These are phyloP conservation scores for Ciborinia camelliae DNA, from an alignment of 2,329 filamentous ascomycete genomes.

Conservation along the genomic window DNA sequence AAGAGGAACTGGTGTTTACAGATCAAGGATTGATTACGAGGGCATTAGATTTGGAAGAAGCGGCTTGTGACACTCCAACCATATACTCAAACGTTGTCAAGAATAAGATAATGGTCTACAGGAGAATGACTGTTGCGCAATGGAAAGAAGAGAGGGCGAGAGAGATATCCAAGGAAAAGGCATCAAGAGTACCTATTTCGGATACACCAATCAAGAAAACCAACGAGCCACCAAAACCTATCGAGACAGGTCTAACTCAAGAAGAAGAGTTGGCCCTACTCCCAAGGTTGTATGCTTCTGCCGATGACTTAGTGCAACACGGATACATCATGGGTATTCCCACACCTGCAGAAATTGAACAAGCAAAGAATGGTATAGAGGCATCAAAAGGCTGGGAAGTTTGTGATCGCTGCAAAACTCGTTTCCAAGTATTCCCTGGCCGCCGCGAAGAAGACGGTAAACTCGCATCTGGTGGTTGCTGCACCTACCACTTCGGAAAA, in stretches of 20 bases:
- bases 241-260: conserved; percentile 67
- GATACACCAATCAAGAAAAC: conserved; percentile 34
- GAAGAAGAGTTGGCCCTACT: conserved; percentile 67
- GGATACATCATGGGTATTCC: conserved; percentile 75
- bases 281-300: conserved; percentile 58
- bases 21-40: conserved; percentile 65
- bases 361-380: conserved; percentile 61
- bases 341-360: conserved; percentile 60
- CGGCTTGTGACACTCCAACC: conserved; percentile 61
- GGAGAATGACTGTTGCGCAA: conserved; percentile 66
- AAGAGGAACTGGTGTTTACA: conserved; percentile 55
- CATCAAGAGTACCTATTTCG: conserved; percentile 36
- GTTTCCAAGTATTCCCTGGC: conserved; percentile 91
- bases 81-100: conserved; percentile 86
- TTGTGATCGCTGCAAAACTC: conserved; percentile 80
- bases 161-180: conserved; percentile 42
- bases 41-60: conserved; percentile 76
- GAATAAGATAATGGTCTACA: conserved; percentile 71
- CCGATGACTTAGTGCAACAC: conserved; percentile 59
- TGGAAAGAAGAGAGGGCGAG: conserved; percentile 64
- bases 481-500: conserved; percentile 78
- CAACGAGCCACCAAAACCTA: conserved; percentile 45
- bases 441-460: conserved; percentile 73
- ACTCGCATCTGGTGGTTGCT: conserved; percentile 72
- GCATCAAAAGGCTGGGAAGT: conserved; percentile 75